Evolutionary conservation across 495 filamentous ascomycete species (phyloP), one percentile per base, ranked within the genome.

Genomic region (Lindgomyces ingoldianus): DNA sequence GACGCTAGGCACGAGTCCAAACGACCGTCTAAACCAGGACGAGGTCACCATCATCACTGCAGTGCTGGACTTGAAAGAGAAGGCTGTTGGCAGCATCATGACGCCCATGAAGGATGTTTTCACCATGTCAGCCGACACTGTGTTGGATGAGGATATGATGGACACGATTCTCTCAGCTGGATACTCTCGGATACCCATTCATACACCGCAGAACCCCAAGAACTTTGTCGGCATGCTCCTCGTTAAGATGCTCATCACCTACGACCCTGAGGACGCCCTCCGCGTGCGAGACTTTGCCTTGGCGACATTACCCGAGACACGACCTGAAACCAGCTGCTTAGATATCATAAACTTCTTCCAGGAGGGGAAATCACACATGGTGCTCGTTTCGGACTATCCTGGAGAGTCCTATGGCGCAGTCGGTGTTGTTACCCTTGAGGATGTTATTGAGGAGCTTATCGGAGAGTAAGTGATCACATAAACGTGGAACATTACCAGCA

Each of bases 291-390:
- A 97, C 53, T 98, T 98, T 75, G 85, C 91, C 1, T 78, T 98
- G 57, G 94, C 95, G 29, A 97, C 94, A 0, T 81, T 98, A 0
- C 95, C 95, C 2, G 94, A 98, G 75, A 98, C 94, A 2, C 84
- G 90, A 9, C 90, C 95, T 0, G 91, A 96, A 68, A 98, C 94
- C 0, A 96, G 91, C 74, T 98, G 94, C 73, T 78, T 98, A 44
- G 94, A 98, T 73, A 98, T 98, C 66, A 88, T 98, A 74, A 98
- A 98, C 78, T 98, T 96, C 77, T 98, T 98, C 78, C 94, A 98
- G 74, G 93, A 98, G 77, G 94, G 94, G 54, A 98, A 98, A 74
- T 96, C 91, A 10, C 94, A 98, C 75, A 98, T 98, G 95, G 93
- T 98, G 10, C 81, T 98, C 25, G 93, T 97, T 10, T 96, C 92